Evolutionary conservation across 1,284 basidiomycete genomes (phyloP).

Genomic region (Leccinum subrobustum): DNA sequence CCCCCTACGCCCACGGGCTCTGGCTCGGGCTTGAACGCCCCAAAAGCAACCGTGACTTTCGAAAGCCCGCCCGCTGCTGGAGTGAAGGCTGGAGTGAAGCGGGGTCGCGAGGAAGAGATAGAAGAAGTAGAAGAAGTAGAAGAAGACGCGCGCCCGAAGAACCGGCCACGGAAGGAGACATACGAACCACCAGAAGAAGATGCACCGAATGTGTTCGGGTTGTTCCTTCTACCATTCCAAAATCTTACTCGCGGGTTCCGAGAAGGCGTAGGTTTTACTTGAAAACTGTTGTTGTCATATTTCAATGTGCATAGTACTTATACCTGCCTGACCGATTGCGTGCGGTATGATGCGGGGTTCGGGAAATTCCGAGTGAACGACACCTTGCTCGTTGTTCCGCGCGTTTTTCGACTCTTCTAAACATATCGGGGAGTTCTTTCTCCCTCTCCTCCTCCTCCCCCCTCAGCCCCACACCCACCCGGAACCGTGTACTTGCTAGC

Average conservation of each 20-base stretch:
- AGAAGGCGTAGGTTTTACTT: constrained; percentile 38
- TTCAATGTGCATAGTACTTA: constrained; percentile 2
- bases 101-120: constrained; percentile 40
- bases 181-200: constrained; percentile 45
- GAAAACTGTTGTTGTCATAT: constrained; percentile 4
- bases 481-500: background rate
- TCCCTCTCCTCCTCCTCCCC: constrained; percentile 4
- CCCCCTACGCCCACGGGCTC: constrained; percentile 33
- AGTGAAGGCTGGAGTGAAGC: constrained; percentile 42
- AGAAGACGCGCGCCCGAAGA: constrained; percentile 42
- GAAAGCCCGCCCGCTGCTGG: constrained; percentile 24
- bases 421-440: background rate
- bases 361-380: constrained; percentile 28
- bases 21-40: constrained; percentile 30
- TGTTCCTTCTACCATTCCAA: constrained; percentile 60
- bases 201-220: constrained; percentile 46
- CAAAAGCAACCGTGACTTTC: constrained; percentile 38
- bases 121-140: constrained; percentile 31
- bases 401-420: background rate
- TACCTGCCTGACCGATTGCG: constrained; percentile 15
- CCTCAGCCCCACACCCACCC: constrained; percentile 2
- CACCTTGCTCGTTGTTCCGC: background rate
- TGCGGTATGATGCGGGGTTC: constrained; percentile 20
- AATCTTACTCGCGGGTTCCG: constrained; percentile 64
- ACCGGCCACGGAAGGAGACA: constrained; percentile 49